Percentiles rank a stretch among this genome's conserved stretches.
Evolutionary conservation across 2,329 filamentous ascomycete species (phyloP).

Genomic region (Xylariaceae sp.): DNA sequence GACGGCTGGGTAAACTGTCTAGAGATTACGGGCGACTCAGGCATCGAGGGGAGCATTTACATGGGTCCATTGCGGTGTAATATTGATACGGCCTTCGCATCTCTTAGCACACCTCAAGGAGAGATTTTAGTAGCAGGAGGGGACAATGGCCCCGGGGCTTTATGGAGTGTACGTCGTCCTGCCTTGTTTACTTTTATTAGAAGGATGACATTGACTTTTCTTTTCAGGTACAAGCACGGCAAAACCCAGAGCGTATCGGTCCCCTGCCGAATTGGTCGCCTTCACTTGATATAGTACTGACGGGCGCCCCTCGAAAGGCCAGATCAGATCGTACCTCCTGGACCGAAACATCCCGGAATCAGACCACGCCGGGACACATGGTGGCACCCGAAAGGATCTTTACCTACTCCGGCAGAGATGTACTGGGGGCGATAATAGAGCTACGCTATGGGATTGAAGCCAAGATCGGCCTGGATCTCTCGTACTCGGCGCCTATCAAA

Average conservation of each 20-base stretch:
- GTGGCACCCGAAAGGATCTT: constrained; percentile 54
- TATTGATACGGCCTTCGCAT: constrained; percentile 77
- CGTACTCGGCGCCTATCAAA: constrained; percentile 44
- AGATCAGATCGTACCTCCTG: constrained; percentile 39
- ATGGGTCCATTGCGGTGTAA: constrained; percentile 66
- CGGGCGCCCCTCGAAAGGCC: constrained; percentile 24
- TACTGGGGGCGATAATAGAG: constrained; percentile 60
- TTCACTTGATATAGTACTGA: constrained; percentile 50
- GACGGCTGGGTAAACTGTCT: constrained; percentile 75
- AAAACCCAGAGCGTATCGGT: constrained; percentile 50
- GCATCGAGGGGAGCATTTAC: constrained; percentile 50
- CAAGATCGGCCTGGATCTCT: constrained; percentile 55
- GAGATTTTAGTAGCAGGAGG: constrained; percentile 80
- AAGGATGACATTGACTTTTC: not conserved
- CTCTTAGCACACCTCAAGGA: constrained; percentile 59
- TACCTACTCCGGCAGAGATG: constrained; percentile 59
- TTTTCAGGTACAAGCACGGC: constrained; percentile 48
- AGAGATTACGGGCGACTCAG: constrained; percentile 56
- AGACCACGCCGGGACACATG: constrained; percentile 24
- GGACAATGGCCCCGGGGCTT: constrained; percentile 68
- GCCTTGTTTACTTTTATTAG: not conserved
- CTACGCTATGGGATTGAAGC: constrained; percentile 66
- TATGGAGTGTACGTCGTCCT: constrained; percentile 58
- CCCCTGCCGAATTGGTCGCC: constrained; percentile 61
- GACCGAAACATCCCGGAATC: constrained; percentile 37